Base-by-base conservation (phyloP, 2,329 filamentous ascomycete species). In the Cladophialophora chaetospira region DNA sequence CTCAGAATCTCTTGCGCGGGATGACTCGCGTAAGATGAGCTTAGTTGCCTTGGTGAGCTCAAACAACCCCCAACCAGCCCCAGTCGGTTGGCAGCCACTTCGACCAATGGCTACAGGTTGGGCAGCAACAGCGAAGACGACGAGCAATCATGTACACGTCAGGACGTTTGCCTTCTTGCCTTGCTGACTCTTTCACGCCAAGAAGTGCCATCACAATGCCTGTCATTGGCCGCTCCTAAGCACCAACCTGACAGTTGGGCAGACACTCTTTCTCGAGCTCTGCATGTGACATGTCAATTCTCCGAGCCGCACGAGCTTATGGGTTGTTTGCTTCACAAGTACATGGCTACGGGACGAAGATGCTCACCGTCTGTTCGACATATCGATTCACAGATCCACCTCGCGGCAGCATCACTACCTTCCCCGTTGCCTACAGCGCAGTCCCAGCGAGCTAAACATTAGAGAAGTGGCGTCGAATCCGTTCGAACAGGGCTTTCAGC, bases 251-350 rank as follows among this genome's bases (percentile, higher is more conserved):
- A 45, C 35, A 43, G 19, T 33, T n/a, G n/a, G n/a, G n/a, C n/a
- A n/a, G n/a, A n/a, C 19, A 38, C 29, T 28, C 23, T 17, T 29
- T 28, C 45, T 43, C 35, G 28, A 36, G 3, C 17, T 19, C 40
- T 47, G 50, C 51, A 58, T 58, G 56, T 58, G 56, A 58, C 51
- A 42, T 51, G 53, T 51, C 50, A 51, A 36, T 21, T 43, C 43
- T 29, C 44, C 44, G 51, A 54, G 33, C 26, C 31, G 42, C 51
- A 53, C 42, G 21, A 53, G 43, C 38, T 42, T 10, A 19, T n/a
- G n/a, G n/a, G n/a, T n/a, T n/a, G n/a, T n/a, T n/a, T n/a, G n/a
- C n/a, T n/a, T n/a, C n/a, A n/a, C n/a, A n/a, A n/a, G n/a, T n/a
- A n/a, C n/a, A n/a, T n/a, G n/a, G n/a, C n/a, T n/a, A 44, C 25